Percentiles rank a stretch among this genome's conserved stretches.
phyloP scores from a whole-genome alignment of 352 stramenopile genomes.

The Pythium sukuiense region DNA sequence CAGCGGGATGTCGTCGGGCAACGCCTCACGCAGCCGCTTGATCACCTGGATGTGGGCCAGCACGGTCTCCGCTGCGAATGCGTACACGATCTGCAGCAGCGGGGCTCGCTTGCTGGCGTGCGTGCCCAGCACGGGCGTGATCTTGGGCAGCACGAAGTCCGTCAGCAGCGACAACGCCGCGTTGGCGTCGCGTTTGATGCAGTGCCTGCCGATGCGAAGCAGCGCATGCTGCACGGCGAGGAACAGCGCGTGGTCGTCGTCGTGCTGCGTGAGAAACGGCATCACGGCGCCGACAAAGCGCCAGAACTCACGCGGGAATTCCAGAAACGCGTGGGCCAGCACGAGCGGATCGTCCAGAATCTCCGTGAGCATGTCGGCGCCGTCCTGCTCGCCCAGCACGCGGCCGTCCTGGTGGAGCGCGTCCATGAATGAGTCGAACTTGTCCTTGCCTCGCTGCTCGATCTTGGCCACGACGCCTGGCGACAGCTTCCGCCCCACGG shows the following conservation, averaged over 20 bases:
- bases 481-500: conserved; percentile 38
- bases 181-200: conserved; percentile 44
- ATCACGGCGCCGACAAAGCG: conserved; percentile 56
- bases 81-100: conserved; percentile 59
- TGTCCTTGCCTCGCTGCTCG: conserved; percentile 51
- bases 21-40: conserved; percentile 67
- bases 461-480: conserved; percentile 28
- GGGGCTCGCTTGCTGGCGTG: conserved; percentile 46
- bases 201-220: conserved; percentile 41
- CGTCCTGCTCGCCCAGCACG: conserved; percentile 40
- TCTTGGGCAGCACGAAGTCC: conserved; percentile 55
- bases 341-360: conserved; percentile 52
- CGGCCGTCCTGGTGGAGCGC: conserved; percentile 37
- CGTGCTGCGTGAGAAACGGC: conserved; percentile 50
- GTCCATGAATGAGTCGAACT: conserved; percentile 73
- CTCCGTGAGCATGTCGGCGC: conserved; percentile 34
- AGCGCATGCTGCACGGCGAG: conserved; percentile 34
- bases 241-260: conserved; percentile 51
- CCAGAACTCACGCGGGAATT: conserved; percentile 85
- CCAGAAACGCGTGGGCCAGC: conserved; percentile 61
- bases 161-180: conserved; percentile 48
- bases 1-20: conserved; percentile 58
- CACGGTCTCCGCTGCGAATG: conserved; percentile 51
- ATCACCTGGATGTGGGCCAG: conserved; percentile 74
- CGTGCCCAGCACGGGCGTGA: conserved; percentile 32